Evolutionary conservation across 805 yeast species (phyloP).

Genomic region (Monosporozyma servazzii): DNA sequence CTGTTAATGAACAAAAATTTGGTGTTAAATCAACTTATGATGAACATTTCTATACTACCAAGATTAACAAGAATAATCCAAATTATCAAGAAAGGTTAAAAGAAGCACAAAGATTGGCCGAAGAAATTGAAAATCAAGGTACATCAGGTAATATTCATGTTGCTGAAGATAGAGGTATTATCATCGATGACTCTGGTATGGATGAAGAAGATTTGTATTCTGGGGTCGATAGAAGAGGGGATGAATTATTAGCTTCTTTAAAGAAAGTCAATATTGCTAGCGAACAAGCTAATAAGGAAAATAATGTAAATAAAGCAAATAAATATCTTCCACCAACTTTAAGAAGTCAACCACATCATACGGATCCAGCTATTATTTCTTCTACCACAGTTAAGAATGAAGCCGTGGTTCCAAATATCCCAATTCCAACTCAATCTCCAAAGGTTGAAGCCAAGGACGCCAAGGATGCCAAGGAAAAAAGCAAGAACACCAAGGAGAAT

Average conservation of each 20-base stretch:
- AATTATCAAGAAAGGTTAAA: slow-evolving; percentile 55
- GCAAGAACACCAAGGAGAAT: not conserved
- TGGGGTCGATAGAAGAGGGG: slow-evolving; percentile 53
- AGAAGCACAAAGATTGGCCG: slow-evolving; percentile 71
- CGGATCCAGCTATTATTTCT: slow-evolving; percentile 30
- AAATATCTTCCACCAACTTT: slow-evolving; percentile 30
- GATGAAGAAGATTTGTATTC: slow-evolving; percentile 97
- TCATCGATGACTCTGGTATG: slow-evolving; percentile 70
- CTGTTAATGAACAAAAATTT: slow-evolving; percentile 79
- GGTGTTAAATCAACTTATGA: slow-evolving; percentile 78
- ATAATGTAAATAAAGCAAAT: slow-evolving; percentile 20
- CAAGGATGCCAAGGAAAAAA: no score
- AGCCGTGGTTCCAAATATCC: not conserved
- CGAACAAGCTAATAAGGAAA: slow-evolving; percentile 1
- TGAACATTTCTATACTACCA: slow-evolving; percentile 82
- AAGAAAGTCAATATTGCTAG: slow-evolving; percentile 24
- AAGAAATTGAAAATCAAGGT: slow-evolving; percentile 66
- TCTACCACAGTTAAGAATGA: slow-evolving; percentile 9
- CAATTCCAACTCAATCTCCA: not conserved
- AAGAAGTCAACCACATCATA: slow-evolving; percentile 28
- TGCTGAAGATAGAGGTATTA: slow-evolving; percentile 83
- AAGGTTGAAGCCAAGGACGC: not conserved
- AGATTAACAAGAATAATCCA: slow-evolving; percentile 59
- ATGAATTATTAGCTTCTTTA: slow-evolving; percentile 27
- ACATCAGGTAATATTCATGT: slow-evolving; percentile 64